Base-by-base conservation (phyloP, 352 stramenopile species). In the Phytophthora sojae region DNA sequence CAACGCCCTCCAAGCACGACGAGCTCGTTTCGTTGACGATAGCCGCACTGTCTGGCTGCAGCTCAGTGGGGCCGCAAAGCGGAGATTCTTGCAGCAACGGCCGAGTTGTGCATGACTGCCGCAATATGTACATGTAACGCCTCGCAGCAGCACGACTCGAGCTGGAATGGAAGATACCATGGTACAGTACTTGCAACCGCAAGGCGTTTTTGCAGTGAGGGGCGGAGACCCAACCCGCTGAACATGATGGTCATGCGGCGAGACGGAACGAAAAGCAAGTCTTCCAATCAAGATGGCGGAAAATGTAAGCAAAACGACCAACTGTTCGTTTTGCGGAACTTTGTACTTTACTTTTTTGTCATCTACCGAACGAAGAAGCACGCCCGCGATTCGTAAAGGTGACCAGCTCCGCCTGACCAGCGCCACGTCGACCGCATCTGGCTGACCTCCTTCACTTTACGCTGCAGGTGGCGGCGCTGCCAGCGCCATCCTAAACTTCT, bases 331-430 rank as follows among this genome's bases (percentile, higher is more conserved):
- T 17, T 6, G 1, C 35, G 14, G 11, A n/a, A 15, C 4, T 44
- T 44, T 44, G 29, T 32, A 9, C 29, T 32, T 32, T 32, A 32
- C 29, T 32, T 32, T 32, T 23, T n/a, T n/a, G n/a, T n/a, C n/a
- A n/a, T n/a, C n/a, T 39, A 47, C 5, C 21, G 12, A 6, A 49
- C 15, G 17, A 21, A 49, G 4, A 49, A 49, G 42, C 42, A 37
- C 30, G 45, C 35, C 47, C 17, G 42, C 4, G 17, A 25, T 50
- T 44, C n/a, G 49, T 71, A 71, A 57, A 61, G 63, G 47, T 32
- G 44, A 49, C 57, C 32, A 30, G 37, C 37, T 44, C 35, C 3
- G 35, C 35, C 35, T 17, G 11, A 44, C 12, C 35, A 15, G 35
- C 35, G 15, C 6, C 17, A 49, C 15, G 42, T 49, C 23, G 42